Evolutionary conservation across 108 stramenopile genomes (phyloP).

Genomic region (Nannochloropsis granulata): DNA sequence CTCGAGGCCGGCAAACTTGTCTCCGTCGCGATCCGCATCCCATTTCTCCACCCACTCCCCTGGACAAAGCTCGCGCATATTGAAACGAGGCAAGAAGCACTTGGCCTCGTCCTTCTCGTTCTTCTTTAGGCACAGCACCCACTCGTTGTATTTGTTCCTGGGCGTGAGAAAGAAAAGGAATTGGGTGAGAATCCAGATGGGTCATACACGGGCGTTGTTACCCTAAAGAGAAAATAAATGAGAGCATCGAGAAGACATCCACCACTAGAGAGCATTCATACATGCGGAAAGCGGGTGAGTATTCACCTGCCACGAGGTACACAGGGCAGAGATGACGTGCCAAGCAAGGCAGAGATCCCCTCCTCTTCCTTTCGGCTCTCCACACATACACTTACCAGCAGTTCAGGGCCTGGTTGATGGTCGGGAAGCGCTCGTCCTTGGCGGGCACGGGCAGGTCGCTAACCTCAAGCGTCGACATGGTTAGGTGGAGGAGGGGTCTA

Average conservation of each 20-base stretch:
- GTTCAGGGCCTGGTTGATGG: conserved; percentile 17
- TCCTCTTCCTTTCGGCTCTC: no score
- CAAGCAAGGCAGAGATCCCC: no score
- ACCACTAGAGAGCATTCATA: no score
- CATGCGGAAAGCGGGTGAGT: no score
- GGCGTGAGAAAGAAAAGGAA: not conserved
- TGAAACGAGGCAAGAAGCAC: not conserved
- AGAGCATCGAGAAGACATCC: no score
- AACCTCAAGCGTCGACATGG: not conserved
- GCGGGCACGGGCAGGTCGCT: not conserved
- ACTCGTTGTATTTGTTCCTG: conserved; percentile 23
- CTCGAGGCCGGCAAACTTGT: conserved; percentile 2
- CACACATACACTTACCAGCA: conserved; percentile 5
- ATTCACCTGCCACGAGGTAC: no score
- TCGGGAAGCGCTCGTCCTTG: conserved; percentile 8
- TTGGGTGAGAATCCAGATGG: no score
- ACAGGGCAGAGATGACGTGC: no score
- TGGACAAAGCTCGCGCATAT: not conserved
- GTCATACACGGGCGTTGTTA: no score
- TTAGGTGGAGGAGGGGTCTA: no score
- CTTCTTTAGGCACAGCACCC: conserved; percentile 10
- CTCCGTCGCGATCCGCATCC: conserved; percentile 14
- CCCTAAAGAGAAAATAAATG: no score
- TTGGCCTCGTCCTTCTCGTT: not conserved
- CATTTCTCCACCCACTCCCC: conserved; percentile 11